Percentiles rank a stretch among this genome's conserved stretches.
Conservation (phyloP, 768 basidiomycete genomes). For the Russula sp. region DNA sequence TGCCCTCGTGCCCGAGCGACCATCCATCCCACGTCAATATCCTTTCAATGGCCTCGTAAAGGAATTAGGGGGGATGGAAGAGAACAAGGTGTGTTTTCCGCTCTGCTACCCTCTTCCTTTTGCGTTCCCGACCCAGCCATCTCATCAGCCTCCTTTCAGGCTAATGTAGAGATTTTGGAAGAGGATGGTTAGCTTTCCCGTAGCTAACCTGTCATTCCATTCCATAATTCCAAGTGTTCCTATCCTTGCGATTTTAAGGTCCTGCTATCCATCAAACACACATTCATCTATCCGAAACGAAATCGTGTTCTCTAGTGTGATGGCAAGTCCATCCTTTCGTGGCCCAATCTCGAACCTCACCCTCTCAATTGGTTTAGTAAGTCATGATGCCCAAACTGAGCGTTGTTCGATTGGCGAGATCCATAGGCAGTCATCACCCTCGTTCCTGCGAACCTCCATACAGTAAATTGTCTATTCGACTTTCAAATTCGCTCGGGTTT, state of each 20-base stretch:
- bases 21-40: conserved; percentile 64
- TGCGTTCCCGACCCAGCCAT: background rate
- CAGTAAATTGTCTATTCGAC: background rate
- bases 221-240: background rate
- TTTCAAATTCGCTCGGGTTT: background rate
- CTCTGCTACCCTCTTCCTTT: background rate
- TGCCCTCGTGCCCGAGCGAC: conserved; percentile 49
- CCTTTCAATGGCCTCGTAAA: conserved; percentile 67
- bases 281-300: background rate
- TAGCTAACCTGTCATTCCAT: background rate
- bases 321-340: background rate
- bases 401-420: background rate
- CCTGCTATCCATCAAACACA: background rate
- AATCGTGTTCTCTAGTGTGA: background rate
- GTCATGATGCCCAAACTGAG: background rate
- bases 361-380: no score
- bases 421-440: background rate
- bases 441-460: background rate
- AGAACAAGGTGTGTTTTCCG: conserved; percentile 55
- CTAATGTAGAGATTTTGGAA: conserved; percentile 31
- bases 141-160: conserved; percentile 25
- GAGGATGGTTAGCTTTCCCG: conserved; percentile 27
- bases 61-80: conserved; percentile 73
- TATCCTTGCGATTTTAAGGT: no score
- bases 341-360: background rate